Base-by-base conservation (phyloP, 495 filamentous ascomycete species). In the Hypoxylon intermedium region DNA sequence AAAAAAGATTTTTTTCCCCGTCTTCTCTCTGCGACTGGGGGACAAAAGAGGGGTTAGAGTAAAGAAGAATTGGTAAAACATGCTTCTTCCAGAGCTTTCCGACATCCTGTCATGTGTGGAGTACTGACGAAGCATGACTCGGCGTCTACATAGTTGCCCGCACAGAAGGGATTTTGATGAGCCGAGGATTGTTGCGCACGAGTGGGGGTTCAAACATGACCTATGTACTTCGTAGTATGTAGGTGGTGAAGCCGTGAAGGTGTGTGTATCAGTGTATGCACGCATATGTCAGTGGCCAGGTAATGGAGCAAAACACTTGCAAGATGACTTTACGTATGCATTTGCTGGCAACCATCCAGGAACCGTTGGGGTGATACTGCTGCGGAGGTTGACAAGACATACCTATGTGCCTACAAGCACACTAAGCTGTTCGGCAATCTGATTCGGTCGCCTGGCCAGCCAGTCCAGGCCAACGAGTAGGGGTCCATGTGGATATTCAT, bases 401-500 rank as follows among this genome's bases (percentile, higher is more conserved):
- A 48, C 43, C 20, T 37, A 24, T 12, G 44, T 44, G 41, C 45
- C 12, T 49, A 58, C 53, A 36, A 38, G 24, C 7, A 26, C 4
- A 7, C 24, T 26, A 26, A n/a, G n/a, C n/a, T 44, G 53, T 58
- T 48, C 52, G 48, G 16, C 26, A 47, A 34, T 56, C 50, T 54
- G 61, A 65, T 65, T 65, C 50, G 61, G 45, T 60, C 61, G 55
- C 46, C 55, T 56, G 58, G 51, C 31, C 24, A 55, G 45, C 61
- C 40, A 36, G 50, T n/a, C 37, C 15, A 44, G 13, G 38, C 38
- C 12, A 48, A 41, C 9, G 34, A 58, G 48, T 53, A 43, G 43
- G 53, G 53, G 48, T 58, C 59, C 23, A 60, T n/a, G 53, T 58
- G 53, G 53, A 58, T 62, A 62, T 67, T 58, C 58, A 67, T 63